Conservation (phyloP, 352 stramenopile genomes). For the Phytophthora fragariae region DNA sequence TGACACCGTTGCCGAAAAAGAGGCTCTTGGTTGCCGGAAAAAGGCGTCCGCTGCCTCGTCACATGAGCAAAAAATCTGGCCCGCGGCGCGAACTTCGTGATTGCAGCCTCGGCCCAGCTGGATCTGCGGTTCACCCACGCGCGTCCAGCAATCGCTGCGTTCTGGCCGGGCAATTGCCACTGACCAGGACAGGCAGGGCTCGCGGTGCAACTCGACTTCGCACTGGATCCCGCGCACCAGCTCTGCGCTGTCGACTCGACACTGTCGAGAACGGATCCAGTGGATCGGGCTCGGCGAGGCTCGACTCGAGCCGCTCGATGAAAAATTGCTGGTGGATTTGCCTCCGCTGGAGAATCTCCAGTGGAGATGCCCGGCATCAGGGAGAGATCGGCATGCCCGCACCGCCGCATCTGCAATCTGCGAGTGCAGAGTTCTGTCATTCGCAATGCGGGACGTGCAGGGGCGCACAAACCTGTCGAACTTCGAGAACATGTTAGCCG, state of each 20-base stretch:
- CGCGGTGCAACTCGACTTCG: slow-evolving; percentile 25
- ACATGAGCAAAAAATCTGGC: slow-evolving; percentile 38
- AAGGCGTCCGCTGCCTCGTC: slow-evolving; percentile 22
- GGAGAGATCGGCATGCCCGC: too few species aligned
- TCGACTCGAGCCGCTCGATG: background rate
- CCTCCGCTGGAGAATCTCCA: too few species aligned
- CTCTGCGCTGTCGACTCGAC: background rate
- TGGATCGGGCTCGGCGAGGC: too few species aligned
- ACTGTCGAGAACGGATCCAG: background rate
- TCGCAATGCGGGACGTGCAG: slow-evolving; percentile 14
- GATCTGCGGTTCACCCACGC: background rate
- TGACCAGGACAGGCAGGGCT: slow-evolving; percentile 1
- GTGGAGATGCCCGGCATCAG: too few species aligned
- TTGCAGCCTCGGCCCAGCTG: slow-evolving; percentile 9
- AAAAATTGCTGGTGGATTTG: slow-evolving; percentile 21
- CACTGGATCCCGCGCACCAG: slow-evolving; percentile 22
- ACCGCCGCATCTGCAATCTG: background rate
- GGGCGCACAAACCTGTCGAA: too few species aligned
- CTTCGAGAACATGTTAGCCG: background rate
- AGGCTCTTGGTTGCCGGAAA: slow-evolving; percentile 14
- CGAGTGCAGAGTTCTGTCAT: background rate
- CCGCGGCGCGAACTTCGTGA: slow-evolving; percentile 6
- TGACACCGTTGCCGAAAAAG: slow-evolving; percentile 19
- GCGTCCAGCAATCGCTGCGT: slow-evolving; percentile 14
- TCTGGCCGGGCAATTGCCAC: slow-evolving; percentile 15